phyloP scores from a whole-genome alignment of 441 rosid species.

The Omphalea diandra region DNA sequence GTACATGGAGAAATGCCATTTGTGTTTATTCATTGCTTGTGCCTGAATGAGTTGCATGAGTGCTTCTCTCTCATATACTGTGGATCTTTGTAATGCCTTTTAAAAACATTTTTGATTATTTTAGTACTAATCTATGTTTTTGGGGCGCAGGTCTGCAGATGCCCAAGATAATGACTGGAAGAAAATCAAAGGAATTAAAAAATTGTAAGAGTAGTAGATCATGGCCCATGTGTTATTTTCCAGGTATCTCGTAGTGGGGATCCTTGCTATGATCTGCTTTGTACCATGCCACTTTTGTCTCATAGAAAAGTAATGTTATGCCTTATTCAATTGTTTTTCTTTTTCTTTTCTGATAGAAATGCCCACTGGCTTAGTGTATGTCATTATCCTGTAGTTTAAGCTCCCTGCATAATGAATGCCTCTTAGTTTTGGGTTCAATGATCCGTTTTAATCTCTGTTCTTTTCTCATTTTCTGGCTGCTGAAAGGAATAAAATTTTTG shows the following conservation, averaged over 20 bases:
- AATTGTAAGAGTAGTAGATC: constrained; percentile 41
- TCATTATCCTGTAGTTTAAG: constrained; percentile 28
- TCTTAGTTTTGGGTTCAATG: constrained; percentile 28
- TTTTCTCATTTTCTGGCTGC: constrained; percentile 9
- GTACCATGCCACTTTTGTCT: constrained; percentile 46
- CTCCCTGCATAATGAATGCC: constrained; percentile 31
- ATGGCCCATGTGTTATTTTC: constrained; percentile 26
- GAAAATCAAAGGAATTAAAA: constrained; percentile 30
- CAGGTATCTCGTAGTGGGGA: constrained; percentile 26
- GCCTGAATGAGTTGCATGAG: not conserved
- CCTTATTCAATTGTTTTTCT: constrained; percentile 20
- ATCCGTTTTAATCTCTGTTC: constrained; percentile 21
- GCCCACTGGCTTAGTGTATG: constrained; percentile 30
- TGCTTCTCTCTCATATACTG: not conserved
- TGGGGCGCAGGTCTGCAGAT: constrained; percentile 33
- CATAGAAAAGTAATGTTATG: constrained; percentile 44
- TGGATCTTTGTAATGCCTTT: not conserved
- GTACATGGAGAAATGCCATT: not conserved
- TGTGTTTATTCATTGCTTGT: not conserved
- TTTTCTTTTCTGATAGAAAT: constrained; percentile 32
- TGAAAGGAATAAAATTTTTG: constrained; percentile 9
- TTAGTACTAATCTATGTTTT: not conserved
- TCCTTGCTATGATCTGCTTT: constrained; percentile 38
- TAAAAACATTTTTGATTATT: too few species aligned
- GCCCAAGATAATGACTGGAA: constrained; percentile 19